Base-by-base conservation (phyloP, 768 basidiomycete genomes). In the Auriscalpium microsporum region DNA sequence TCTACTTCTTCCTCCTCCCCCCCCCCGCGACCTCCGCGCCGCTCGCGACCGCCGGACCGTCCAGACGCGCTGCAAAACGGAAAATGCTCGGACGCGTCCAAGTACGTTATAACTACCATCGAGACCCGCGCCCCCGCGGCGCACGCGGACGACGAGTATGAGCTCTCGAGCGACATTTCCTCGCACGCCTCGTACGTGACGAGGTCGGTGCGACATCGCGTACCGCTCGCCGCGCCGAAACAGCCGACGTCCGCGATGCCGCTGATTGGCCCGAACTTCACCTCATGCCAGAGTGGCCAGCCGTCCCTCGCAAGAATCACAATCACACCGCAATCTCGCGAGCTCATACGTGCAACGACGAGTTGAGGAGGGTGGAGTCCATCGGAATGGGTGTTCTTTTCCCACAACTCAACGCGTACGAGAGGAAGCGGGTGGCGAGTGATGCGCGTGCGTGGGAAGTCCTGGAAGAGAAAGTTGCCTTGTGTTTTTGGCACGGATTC, bases 1-100 rank as follows among this genome's bases (percentile, higher is more conserved):
- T 97, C 77, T 97, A 92, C 74, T 64, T 89, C 60, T 86, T 85
- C 72, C 83, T 97, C 64, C 92, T 94, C 0, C 83, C 72, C 83
- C 96, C 64, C 92, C 94, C 0, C 83, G 87, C 59, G 84, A 87
- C 55, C 77, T 95, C 59, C 81, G 80, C 56, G 80, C 63, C 75
- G 14, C 76, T 69, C 14, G 81, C 80, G 0, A 74, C 75, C 1
- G 73, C 77, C 3, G 84, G 86, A 0, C 79, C 79, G 0, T 75
- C 74, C 36, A 70, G 71, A 76, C 52, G 21, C 28, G 28, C 69
- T 65, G 56, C 65, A 62, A 11, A 61, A 58, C 42, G 60, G 58
- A 37, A 47, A 58, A 57, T 60, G n/a, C 63, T 23, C 57, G 63
- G 1, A 65, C 70, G 46, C 69, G 78, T 36, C 79, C 75, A 91